These are phyloP conservation scores for Taphrina wiesneri DNA, from an alignment of 1,139 yeast species.

Conservation along the genomic window DNA sequence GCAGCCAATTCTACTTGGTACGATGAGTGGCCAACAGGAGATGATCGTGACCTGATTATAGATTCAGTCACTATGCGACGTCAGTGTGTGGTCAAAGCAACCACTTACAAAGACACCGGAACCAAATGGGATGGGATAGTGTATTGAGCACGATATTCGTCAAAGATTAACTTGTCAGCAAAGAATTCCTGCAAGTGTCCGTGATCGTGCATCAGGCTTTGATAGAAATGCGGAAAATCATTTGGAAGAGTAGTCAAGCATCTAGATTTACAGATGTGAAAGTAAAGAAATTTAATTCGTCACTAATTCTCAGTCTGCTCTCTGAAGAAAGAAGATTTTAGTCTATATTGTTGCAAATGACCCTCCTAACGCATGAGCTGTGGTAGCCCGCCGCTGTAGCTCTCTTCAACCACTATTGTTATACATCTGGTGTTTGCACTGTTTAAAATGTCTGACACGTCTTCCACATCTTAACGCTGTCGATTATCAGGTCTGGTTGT, in stretches of 20 bases:
- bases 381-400: neutral
- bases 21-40: constrained; percentile 26
- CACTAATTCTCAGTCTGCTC: too few relatives aligned
- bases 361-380: too few relatives aligned
- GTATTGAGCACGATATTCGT: neutral
- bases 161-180: too few relatives aligned
- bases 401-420: neutral
- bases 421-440: too few relatives aligned
- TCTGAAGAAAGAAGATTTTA: too few relatives aligned
- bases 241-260: too few relatives aligned
- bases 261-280: too few relatives aligned
- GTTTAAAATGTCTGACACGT: constrained; percentile 10
- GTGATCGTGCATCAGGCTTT: too few relatives aligned
- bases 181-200: too few relatives aligned
- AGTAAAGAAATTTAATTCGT: too few relatives aligned
- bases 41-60: constrained; percentile 30
- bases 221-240: too few relatives aligned
- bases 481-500: constrained; percentile 19
- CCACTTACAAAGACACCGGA: neutral
- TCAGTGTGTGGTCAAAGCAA: constrained; percentile 24
- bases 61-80: constrained; percentile 29
- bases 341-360: too few relatives aligned
- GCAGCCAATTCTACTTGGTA: constrained; percentile 16
- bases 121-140: neutral
- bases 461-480: constrained; percentile 31